Evolutionary conservation across 1,284 basidiomycete species (phyloP).

Genomic region (Phellinidium pouzarii): DNA sequence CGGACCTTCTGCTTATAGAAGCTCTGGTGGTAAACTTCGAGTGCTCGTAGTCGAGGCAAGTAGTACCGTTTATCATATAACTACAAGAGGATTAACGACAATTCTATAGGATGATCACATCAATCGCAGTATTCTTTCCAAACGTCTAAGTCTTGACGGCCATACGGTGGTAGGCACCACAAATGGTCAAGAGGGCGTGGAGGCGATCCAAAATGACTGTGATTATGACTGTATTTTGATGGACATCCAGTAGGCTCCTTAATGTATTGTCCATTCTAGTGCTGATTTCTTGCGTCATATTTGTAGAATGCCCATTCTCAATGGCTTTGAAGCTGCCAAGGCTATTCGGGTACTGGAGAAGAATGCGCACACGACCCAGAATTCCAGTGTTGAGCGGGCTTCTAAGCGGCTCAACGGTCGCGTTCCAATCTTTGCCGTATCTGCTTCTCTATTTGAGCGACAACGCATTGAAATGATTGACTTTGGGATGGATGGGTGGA

Average conservation of each 20-base stretch:
- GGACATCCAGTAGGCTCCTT: slow-evolving; percentile 68
- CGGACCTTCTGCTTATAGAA: background rate
- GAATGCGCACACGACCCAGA: slow-evolving; percentile 20
- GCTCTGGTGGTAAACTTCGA: slow-evolving; percentile 34
- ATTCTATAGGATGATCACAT: slow-evolving; percentile 66
- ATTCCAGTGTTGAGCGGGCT: slow-evolving; percentile 24
- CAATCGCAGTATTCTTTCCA: slow-evolving; percentile 69
- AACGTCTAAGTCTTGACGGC: slow-evolving; percentile 61
- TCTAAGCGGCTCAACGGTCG: slow-evolving; percentile 59
- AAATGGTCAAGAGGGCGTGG: slow-evolving; percentile 75
- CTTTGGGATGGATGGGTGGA: slow-evolving; percentile 77
- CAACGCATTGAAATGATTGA: slow-evolving; percentile 54
- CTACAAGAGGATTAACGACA: background rate
- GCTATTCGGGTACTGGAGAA: slow-evolving; percentile 61
- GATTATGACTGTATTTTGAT: slow-evolving; percentile 75
- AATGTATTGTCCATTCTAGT: background rate
- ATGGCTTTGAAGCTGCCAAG: slow-evolving; percentile 69
- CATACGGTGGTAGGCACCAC: slow-evolving; percentile 63
- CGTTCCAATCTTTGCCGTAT: slow-evolving; percentile 81
- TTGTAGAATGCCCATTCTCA: slow-evolving; percentile 74
- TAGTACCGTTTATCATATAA: background rate
- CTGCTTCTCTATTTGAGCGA: slow-evolving; percentile 64
- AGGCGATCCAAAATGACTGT: slow-evolving; percentile 51
- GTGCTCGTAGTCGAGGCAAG: slow-evolving; percentile 69
- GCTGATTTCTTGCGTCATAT: background rate